Evolutionary conservation across 805 yeast genomes (phyloP).

Genomic region (Yamadazyma paraphyllophila): DNA sequence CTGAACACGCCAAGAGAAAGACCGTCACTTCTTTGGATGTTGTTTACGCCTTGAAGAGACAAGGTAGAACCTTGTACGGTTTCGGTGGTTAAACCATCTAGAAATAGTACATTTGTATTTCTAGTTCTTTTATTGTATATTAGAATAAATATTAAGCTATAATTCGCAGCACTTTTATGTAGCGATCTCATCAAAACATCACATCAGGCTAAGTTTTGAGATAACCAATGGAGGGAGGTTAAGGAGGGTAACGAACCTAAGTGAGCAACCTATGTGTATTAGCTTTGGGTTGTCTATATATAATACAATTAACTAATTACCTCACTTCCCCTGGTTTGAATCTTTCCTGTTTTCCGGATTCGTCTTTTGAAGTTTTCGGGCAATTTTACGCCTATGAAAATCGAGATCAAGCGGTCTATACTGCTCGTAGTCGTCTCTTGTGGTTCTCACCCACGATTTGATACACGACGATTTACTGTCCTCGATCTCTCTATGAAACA

Average conservation of each 20-base stretch:
- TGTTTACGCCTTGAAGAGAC: constrained; percentile 98
- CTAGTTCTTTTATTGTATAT: constrained; percentile 25
- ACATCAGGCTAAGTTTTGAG: too few relatives aligned
- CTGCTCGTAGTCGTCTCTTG: constrained; percentile 26
- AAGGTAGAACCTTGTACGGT: constrained; percentile 99
- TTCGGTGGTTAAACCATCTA: constrained; percentile 79
- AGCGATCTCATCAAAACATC: too few relatives aligned
- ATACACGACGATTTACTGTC: constrained; percentile 53
- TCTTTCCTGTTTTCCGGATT: not conserved
- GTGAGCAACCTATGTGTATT: too few relatives aligned
- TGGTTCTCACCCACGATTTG: constrained; percentile 46
- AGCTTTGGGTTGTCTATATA: too few relatives aligned
- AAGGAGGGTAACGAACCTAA: too few relatives aligned
- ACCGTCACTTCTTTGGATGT: constrained; percentile 97
- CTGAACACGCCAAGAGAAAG: constrained; percentile 99
- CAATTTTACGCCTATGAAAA: constrained; percentile 17
- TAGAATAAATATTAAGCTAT: constrained; percentile 18
- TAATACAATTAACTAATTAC: too few relatives aligned
- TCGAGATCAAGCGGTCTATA: constrained; percentile 23
- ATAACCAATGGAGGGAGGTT: too few relatives aligned
- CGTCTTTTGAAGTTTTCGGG: not conserved
- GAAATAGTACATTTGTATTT: constrained; percentile 9
- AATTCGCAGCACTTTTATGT: too few relatives aligned
- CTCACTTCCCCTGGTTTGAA: not conserved
- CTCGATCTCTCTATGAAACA: constrained; percentile 49